Evolutionary conservation across 192 early-diverging fungal genomes (phyloP), one percentile per base, ranked within the genome.

Genomic region (Entomortierella beljakovae): DNA sequence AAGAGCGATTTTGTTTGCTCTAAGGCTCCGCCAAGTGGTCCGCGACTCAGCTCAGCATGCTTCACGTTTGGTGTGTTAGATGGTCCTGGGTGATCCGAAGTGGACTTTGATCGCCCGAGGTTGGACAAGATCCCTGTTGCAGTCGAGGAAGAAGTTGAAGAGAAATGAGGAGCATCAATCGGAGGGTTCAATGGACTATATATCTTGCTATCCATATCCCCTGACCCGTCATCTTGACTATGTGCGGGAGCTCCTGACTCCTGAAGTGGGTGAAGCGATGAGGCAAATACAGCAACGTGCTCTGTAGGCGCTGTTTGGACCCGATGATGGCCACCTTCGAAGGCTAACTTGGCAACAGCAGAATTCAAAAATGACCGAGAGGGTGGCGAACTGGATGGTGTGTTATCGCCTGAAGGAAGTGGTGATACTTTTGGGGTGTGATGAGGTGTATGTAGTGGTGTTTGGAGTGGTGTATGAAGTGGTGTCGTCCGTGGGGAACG

Each of bases 1-100:
- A 79, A 42, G 22, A 79, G 49, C 22, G 75, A 79, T 22, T 79
- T 79, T 32, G 75, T 79, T 57, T 79, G 75, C 29, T 79, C 75
- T 32, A 79, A 37, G 20, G 75, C 75, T 15, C 75, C 63, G 0
- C 75, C 75, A 2, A 70, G 20, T 18, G 68, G 61, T 16, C 75
- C 75, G 9, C 68, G 67, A 35, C 75, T 79, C 35, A 70, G 32
- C 26, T 79, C 75, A 1, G 67, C 75, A 56, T 79, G 75, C 43
- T 79, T 79, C 8, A 65, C 62, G 25, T 62, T 62, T 16, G 61
- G 15, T 37, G 63, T 70, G 8, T 64, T 46, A 3, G 75, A 68
- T 9, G 53, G 5, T 1, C 56, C 61, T 2, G 67, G 16, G 37
- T 79, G 56, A 11, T 79, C 75, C 0, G 75, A 79, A 9, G 75